Conservation (phyloP, 2,329 filamentous ascomycete species). For the Alternaria hordeiaustralica region DNA sequence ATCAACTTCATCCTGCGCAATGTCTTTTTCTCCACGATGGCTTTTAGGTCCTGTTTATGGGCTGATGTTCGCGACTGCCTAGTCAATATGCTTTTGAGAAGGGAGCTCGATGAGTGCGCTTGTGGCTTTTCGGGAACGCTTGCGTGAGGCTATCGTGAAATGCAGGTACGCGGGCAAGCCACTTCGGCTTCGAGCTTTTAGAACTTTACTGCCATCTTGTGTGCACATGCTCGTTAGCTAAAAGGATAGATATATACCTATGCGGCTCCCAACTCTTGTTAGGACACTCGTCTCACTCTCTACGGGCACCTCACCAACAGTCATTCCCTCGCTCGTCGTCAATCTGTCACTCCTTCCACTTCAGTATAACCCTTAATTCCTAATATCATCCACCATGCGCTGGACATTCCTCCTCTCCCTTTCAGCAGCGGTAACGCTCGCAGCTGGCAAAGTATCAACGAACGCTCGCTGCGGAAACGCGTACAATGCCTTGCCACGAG, state of each 20-base stretch:
- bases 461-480: constrained; percentile 6
- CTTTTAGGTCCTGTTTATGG: background rate
- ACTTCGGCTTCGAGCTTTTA: background rate
- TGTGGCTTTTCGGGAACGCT: background rate
- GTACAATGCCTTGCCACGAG: background rate
- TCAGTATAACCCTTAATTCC: background rate
- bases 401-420: background rate
- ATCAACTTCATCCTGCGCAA: background rate
- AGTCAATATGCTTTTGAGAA: background rate
- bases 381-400: background rate
- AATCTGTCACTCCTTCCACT: rapidly evolving
- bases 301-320: background rate
- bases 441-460: background rate
- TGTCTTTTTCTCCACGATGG: background rate
- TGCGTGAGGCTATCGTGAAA: background rate
- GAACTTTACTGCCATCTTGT: rapidly evolving
- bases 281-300: background rate
- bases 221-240: background rate
- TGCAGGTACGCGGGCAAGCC: background rate
- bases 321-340: background rate
- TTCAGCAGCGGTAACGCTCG: background rate
- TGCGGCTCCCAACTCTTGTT: background rate
- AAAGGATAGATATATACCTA: background rate
- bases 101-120: background rate
- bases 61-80: background rate